Base-by-base conservation (phyloP, 148 eudicot genomes). In the Chenopodium suecicum region DNA sequence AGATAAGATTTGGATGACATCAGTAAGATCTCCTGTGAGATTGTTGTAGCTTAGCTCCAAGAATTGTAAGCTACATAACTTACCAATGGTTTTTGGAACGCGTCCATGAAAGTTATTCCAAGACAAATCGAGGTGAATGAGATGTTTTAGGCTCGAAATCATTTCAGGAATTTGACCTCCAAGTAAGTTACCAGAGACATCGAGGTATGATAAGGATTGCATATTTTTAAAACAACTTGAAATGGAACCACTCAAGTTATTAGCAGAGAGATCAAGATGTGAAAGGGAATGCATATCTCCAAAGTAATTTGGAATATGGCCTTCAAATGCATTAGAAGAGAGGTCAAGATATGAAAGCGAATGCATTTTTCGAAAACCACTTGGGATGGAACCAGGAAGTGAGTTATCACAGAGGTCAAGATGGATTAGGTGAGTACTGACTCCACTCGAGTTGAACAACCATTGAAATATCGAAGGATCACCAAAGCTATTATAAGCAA, bases 321-420 rank as follows among this genome's bases (percentile, higher is more conserved):
- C 78, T 19, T 29, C 34, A 47, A 84, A 20, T n/a, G 16, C 22
- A 58, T 77, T 87, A 10, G 0, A 0, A 25, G 41, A 14, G 64
- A 87, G 84, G 68, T 77, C 37, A 10, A 87, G 77, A 79, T 84
- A 14, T 23, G 52, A 73, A 64, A 84, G 84, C 31, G 25, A 31
- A 14, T 75, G 46, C 75, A 34, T 27, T 6, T 50, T 25, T 23
- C 10, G 10, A 27, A 74, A 74, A 48, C 32, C 77, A 73, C 10
- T 48, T 46, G 56, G 76, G 31, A 73, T 73, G 76, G 76, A 10
- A 48, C 76, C 76, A 48, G 52, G 56, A 47, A 73, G 31, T 48
- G 41, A 27, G 71, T 68, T 68, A 68, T 68, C 71, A 29, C 41
- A 68, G 41, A 68, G 71, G 71, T 68, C 54, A 60, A 80, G 70